Base-by-base conservation (phyloP, 2,329 filamentous ascomycete genomes). In the Hypoxylon sp. region DNA sequence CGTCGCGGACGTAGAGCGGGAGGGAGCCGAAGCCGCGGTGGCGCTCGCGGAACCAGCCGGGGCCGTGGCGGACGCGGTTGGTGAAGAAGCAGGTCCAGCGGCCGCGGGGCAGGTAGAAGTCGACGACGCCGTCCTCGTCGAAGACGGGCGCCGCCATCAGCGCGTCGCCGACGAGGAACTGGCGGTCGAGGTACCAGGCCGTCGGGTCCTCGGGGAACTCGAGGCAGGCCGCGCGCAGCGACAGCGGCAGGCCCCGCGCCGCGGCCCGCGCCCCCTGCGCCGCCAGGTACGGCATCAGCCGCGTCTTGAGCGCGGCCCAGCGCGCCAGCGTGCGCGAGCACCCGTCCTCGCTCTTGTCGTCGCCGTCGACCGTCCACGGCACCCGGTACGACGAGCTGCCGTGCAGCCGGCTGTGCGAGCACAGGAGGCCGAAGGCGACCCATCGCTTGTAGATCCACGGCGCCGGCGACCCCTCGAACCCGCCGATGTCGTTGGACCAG, bases 391-490 rank as follows among this genome's bases (percentile, higher is more conserved):
- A 88, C 58, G 79, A 83, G 47, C 84, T 88, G 2, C 88, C 88
- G 70, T 91, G 88, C 9, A 91, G 79, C 11, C 88, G 82, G 31
- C 86, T 89, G 72, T 91, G 88, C 8, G 83, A 85, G 64, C 87
- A 90, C 35, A 91, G 75, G 1, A 91, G 79, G 0, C 88, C 88
- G 72, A 91, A 90, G n/a, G 87, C 87, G 4, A 91, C 87, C 88
- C 88, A 91, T 45, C 88, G 84, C 75, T 91, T 91, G 74, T 91
- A 91, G 66, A 91, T 83, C 77, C 85, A 87, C 0, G 84, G 86
- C 2, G 79, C 81, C 3, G 88, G 88, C 3, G 75, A 81, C 2
- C 88, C 88, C 69, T 91, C 88, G 65, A 91, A 90, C 0, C 87
- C 88, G 45, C 88, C 87, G 64, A 90, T 90, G 68, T 90, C 88